Conservation (phyloP, 345 rosid genomes). For the Kernera saxatilis region DNA sequence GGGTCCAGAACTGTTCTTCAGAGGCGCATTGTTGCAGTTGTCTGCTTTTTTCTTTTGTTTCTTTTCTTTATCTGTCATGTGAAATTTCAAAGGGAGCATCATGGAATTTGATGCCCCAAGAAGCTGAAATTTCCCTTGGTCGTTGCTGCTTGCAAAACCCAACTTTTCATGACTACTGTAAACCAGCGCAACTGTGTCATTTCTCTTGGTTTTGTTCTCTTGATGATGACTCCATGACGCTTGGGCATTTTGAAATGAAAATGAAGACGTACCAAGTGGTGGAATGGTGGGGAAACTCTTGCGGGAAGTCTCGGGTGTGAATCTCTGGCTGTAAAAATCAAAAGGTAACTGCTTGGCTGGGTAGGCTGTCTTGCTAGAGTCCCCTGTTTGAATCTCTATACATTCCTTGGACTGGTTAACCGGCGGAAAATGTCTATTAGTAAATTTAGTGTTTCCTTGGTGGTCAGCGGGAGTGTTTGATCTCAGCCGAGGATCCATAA, state of each 20-base stretch:
- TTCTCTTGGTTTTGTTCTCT: conserved; percentile 45
- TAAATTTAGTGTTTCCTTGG: conserved; percentile 41
- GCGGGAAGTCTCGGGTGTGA: conserved; percentile 29
- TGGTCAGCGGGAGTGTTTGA: conserved; percentile 46
- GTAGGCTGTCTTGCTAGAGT: conserved; percentile 33
- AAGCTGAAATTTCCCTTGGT: conserved; percentile 41
- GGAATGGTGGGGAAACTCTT: conserved; percentile 33
- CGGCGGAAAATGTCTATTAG: conserved; percentile 41
- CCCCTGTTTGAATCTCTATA: conserved; percentile 37
- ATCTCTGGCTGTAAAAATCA: conserved; percentile 37
- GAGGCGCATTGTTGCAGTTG: conserved; percentile 22
- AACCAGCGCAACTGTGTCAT: conserved; percentile 28
- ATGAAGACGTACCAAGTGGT: conserved; percentile 47
- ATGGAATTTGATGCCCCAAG: conserved; percentile 39
- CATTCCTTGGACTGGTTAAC: conserved; percentile 44
- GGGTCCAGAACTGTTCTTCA: conserved; percentile 31
- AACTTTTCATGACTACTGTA: conserved; percentile 35
- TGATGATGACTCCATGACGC: conserved; percentile 36
- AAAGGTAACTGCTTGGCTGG: conserved; percentile 31
- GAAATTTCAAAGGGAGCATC: conserved; percentile 38
- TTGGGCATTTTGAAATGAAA: conserved; percentile 41
- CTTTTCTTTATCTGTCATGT: conserved; percentile 32
- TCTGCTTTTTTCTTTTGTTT: conserved; percentile 35
- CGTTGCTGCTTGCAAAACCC: conserved; percentile 21
- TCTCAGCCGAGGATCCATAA: conserved; percentile 66